Evolutionary conservation across 73 alveolate genomes (phyloP), one percentile per base, ranked within the genome.

Genomic region (Loxodes magnus): DNA sequence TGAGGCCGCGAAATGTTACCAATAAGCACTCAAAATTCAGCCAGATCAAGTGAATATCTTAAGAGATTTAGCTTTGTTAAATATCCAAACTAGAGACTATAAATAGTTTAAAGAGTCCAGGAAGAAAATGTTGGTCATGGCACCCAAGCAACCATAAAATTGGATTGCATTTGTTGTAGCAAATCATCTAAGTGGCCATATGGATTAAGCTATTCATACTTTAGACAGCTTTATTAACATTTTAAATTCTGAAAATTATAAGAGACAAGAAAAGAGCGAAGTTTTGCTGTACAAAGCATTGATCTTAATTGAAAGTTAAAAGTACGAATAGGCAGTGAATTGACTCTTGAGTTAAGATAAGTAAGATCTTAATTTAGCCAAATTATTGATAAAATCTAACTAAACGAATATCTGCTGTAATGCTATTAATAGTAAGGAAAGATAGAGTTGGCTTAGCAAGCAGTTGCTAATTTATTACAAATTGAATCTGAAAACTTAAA

Each of bases 161-260:
- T 87, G 94, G 90, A 64, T 71, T 6, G 70, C 75, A 55, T 87
- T 67, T 71, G 66, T 78, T 5, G 71, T 87, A 20, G 61, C 88
- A n/a, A 74, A 52, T 35, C 81, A 67, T 37, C 61, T 87, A 2
- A 69, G 61, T 44, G 71, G 78, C 31, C 48, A 78, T 54, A 71
- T 56, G 64, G 80, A 60, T 23, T 51, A 59, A 35, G 80, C 95
- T 23, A 43, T 71, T 17, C 54, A 44, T 15, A 58, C 69, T 9
- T 19, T 75, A 17, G 76, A 68, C 0, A 34, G 68, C 3, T 70
- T 29, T 28, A 44, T 37, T 0, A 52, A 42, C 17, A 44, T 74
- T 19, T 26, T 65, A 20, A 43, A 21, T 9, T n/a, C n/a, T n/a
- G 66, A 56, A 15, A 27, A 24, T 0, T 10, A 44, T n/a, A 58